Base-by-base conservation (phyloP, 139 green algal genomes). In the Tetraselmis striata region DNA sequence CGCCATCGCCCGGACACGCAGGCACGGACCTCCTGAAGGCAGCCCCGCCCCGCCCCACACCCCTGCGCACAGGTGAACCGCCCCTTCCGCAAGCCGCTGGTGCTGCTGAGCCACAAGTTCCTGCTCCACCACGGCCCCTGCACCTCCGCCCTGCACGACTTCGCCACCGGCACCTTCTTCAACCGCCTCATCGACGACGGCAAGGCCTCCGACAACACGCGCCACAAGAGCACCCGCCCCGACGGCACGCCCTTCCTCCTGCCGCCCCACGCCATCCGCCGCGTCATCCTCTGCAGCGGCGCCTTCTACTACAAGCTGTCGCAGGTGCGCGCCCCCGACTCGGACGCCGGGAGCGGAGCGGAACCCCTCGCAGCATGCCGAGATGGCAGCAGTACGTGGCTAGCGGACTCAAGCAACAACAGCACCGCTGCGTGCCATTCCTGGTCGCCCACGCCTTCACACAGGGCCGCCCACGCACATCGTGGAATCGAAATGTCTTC, bases 71-170 rank as follows among this genome's bases (percentile, higher is more conserved):
- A 91, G 81, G 81, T 84, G 45, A 89, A 89, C 79, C 78, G 87
- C 27, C 89, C 90, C 23, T 90, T 84, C 75, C 28, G 32, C 31
- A 89, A 89, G 80, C 85, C 85, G 25, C 84, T 94, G 79, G 81
- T 93, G 24, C 84, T 95, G 31, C 82, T 92, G 45, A 93, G 89
- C 2, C 88, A 90, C 77, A 93, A 95, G 90, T 94, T 83, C 67
- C 87, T 97, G 81, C 89, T 93, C 45, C 92, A 95, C 83, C 93
- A 97, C 82, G 74, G 84, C 1, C 86, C 89, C 18, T 92, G 88
- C 77, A 92, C 85, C 29, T 94, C 88, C 29, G 85, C 87, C 22
- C 83, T 96, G 27, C 24, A 32, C 32, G 92, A 94, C 83, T 90
- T 94, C 76, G 81, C 81, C 1, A 80, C 87, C 1, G 89, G 85